These are phyloP conservation scores for Penicillium dipodomyicola DNA, from an alignment of 495 filamentous ascomycete species.

Conservation along the genomic window DNA sequence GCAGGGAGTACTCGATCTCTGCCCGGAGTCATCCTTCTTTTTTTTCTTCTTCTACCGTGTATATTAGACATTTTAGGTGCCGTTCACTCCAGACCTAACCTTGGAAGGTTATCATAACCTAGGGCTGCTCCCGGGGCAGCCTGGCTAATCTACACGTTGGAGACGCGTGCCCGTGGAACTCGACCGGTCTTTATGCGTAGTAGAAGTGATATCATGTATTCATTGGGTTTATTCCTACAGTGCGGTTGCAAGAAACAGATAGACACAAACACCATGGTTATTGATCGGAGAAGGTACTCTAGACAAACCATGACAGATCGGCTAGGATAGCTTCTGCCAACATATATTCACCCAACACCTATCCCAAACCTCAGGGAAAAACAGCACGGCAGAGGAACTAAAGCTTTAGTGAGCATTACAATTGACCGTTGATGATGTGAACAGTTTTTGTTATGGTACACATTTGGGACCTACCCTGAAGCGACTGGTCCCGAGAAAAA, in stretches of 20 bases:
- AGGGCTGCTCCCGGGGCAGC: too few relatives aligned
- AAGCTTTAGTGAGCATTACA: not conserved
- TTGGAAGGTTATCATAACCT: too few relatives aligned
- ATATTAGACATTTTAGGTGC: not conserved
- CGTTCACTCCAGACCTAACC: not conserved
- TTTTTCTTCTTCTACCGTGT: not conserved
- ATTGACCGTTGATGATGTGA: conserved; percentile 9
- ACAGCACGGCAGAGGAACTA: not conserved
- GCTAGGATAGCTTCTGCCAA: not conserved
- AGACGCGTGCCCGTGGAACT: not conserved
- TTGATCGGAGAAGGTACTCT: not conserved
- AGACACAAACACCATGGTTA: too few relatives aligned
- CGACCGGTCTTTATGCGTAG: not conserved
- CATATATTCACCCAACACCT: not conserved
- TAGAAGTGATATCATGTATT: not conserved
- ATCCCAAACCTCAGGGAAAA: not conserved
- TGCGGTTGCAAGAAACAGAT: not conserved
- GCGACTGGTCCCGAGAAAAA: conserved; percentile 11
- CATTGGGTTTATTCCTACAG: not conserved
- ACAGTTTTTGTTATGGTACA: conserved; percentile 13
- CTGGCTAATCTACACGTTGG: not conserved
- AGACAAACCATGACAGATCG: not conserved
- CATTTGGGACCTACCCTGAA: conserved; percentile 11
- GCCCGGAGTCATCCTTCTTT: too few relatives aligned
- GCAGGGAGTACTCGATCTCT: not conserved